phyloP scores from a whole-genome alignment of 225 moss, liverwort and hornwort genomes.

The Anthoceros angustus region DNA sequence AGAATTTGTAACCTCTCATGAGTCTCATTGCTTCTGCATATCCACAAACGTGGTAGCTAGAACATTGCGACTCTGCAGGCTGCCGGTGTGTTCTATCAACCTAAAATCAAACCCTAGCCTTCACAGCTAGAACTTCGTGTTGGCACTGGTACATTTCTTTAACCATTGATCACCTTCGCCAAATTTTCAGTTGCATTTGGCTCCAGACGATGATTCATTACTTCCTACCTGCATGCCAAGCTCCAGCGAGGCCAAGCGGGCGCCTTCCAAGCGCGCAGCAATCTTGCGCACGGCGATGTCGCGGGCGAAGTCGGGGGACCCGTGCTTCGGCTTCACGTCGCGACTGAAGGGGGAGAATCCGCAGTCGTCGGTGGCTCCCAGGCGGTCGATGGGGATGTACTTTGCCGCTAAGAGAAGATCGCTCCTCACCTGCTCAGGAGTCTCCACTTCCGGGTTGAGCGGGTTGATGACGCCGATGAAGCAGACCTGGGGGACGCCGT shows the following conservation, averaged over 20 bases:
- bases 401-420: conserved; percentile 34
- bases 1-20: not conserved
- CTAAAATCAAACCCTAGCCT: too few relatives aligned
- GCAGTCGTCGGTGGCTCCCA: conserved; percentile 36
- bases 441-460: conserved; percentile 29
- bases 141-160: too few relatives aligned
- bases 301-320: conserved; percentile 38
- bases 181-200: not conserved
- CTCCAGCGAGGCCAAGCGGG: conserved; percentile 20
- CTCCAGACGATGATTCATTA: too few relatives aligned
- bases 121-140: too few relatives aligned
- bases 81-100: too few relatives aligned
- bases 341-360: conserved; percentile 48
- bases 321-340: conserved; percentile 34
- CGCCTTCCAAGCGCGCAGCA: conserved; percentile 27
- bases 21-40: too few relatives aligned
- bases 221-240: conserved; percentile 13
- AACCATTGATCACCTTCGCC: too few relatives aligned
- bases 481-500: conserved; percentile 39
- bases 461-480: conserved; percentile 37
- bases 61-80: too few relatives aligned
- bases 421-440: conserved; percentile 27
- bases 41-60: too few relatives aligned
- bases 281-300: conserved; percentile 41
- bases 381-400: conserved; percentile 25